A percentile compares a stretch with the other conserved stretches of the same genome.
phyloP scores from a whole-genome alignment of 2,329 filamentous ascomycete genomes.

The Xylaria sp. region DNA sequence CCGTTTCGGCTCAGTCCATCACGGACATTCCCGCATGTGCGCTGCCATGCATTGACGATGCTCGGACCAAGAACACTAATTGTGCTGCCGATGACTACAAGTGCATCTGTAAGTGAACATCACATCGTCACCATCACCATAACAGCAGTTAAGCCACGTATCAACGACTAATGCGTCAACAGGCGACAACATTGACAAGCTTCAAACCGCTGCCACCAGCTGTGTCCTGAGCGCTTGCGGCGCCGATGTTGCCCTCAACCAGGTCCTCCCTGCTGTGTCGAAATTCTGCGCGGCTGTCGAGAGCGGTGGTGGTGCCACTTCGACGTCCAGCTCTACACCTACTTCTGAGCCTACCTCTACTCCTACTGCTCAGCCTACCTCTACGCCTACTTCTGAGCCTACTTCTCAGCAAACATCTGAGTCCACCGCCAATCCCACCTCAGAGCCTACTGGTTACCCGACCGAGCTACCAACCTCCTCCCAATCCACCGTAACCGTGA shows the following conservation, averaged over 20 bases:
- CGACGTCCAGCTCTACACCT: conserved; percentile 15
- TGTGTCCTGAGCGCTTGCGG: conserved; percentile 42
- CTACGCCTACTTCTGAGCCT: conserved; percentile 6
- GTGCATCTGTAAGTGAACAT: conserved; percentile 43
- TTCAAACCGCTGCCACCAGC: conserved; percentile 37
- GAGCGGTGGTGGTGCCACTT: conserved; percentile 26
- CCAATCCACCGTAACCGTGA: conserved; percentile 32
- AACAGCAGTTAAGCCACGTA: background rate
- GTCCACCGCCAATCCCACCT: background rate
- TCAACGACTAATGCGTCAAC: conserved; percentile 9
- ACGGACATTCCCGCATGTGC: conserved; percentile 43
- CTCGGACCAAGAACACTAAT: conserved; percentile 32
- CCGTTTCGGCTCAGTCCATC: conserved; percentile 42
- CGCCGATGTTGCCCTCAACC: conserved; percentile 34
- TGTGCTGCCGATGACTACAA: conserved; percentile 41
- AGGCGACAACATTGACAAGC: conserved; percentile 36
- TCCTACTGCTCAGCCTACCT: conserved; percentile 12
- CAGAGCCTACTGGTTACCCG: background rate
- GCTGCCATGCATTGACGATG: conserved; percentile 40
- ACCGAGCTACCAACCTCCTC: conserved; percentile 24
- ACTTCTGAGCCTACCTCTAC: background rate
- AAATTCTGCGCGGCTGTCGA: conserved; percentile 41
- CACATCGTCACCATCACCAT: background rate
- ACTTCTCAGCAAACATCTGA: conserved; percentile 9
- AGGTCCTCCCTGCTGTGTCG: conserved; percentile 42